Base-by-base conservation (phyloP, 495 filamentous ascomycete genomes). In the Aspergillus cavernicola region DNA sequence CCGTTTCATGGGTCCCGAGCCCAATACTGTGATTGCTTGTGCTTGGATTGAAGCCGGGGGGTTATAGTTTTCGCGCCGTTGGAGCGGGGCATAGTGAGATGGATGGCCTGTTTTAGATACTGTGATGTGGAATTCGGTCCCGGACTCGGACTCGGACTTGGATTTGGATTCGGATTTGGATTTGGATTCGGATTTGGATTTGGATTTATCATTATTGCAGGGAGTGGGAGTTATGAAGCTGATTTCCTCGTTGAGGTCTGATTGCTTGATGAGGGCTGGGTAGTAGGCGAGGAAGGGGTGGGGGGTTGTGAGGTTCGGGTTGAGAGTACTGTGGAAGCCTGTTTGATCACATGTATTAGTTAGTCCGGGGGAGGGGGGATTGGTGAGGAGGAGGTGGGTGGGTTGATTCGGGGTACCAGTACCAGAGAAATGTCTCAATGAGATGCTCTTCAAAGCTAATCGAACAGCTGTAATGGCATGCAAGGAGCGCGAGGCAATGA, bases 371-470 rank as follows among this genome's bases (percentile, higher is more conserved):
- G n/a, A n/a, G n/a, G n/a, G n/a, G n/a, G n/a, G n/a, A n/a, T n/a
- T n/a, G 31, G 31, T 9, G 2, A n/a, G 18, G 18, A 2, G 7
- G 20, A 2, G 15, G 26, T 22, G 37, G 28, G 11, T 20, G 13
- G n/a, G n/a, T n/a, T n/a, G n/a, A n/a, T n/a, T n/a, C n/a, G n/a
- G 32, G 23, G 13, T 33, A 20, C 13, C 19, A 22, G 12, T 23
- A 64, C 66, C 68, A 2, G 66, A 69, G 37, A 69, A 71, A 49
- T 71, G 68, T 37, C 60, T 61, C 18, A 71, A 36, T 0, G 64
- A 59, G 32, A 67, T 61, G 8, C 65, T 50, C 8, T 40, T 60
- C 46, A 67, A 46, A 6, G 59, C 58, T 12, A 41, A 44, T 19
- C 54, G 45, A 18, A 68, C 59, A 6, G 52, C 59, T 5, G 53